Evolutionary conservation across 352 stramenopile species (phyloP).

Genomic region (Phytophthora citricola): DNA sequence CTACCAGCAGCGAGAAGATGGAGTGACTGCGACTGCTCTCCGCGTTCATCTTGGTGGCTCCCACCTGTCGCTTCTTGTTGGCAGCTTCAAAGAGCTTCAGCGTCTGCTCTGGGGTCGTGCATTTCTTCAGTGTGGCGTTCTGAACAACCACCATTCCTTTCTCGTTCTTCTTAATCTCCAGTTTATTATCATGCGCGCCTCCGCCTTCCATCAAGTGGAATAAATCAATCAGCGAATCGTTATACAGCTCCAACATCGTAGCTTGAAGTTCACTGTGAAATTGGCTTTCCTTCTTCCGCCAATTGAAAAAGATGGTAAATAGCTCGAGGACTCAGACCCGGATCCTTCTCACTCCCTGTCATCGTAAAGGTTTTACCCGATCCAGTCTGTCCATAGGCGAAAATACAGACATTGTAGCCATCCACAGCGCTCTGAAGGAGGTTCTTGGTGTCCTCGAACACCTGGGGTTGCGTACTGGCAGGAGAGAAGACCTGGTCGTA

Average conservation of each 20-base stretch:
- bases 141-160: conserved; percentile 93
- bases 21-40: conserved; percentile 91
- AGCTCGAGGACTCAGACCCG: conserved; percentile 84
- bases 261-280: conserved; percentile 76
- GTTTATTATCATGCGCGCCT: conserved; percentile 64
- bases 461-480: conserved; percentile 72
- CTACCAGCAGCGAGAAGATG: conserved; percentile 89
- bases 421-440: conserved; percentile 91
- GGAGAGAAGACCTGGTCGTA: conserved; percentile 93
- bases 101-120: conserved; percentile 72
- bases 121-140: conserved; percentile 84
- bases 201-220: conserved; percentile 82
- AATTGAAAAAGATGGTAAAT: conserved; percentile 90
- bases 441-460: conserved; percentile 95
- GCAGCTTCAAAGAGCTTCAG: conserved; percentile 87
- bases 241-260: conserved; percentile 95
- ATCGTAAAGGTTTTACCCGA: conserved; percentile 96
- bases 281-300: conserved; percentile 61
- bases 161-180: conserved; percentile 95
- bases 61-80: conserved; percentile 91
- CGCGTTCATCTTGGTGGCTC: conserved; percentile 94
- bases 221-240: conserved; percentile 91
- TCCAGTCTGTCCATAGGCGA: conserved; percentile 94
- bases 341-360: conserved; percentile 75
- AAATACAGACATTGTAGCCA: conserved; percentile 94